Conservation (phyloP, 2,329 filamentous ascomycete species). For the Teratosphaeria zuluensis region DNA sequence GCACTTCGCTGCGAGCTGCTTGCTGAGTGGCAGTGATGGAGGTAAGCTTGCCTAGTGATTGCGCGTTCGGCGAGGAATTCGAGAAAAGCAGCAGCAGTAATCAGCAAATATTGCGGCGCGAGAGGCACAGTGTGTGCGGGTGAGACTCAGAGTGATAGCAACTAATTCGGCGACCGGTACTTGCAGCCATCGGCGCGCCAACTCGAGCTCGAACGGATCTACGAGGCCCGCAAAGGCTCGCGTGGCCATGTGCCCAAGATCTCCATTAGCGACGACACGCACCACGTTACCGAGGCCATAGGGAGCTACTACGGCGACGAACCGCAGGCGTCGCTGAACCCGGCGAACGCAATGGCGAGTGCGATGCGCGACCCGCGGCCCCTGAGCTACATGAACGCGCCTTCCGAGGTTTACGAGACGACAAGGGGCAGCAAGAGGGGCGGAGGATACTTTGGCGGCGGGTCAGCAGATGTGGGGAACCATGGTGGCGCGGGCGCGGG, state of each 20-base stretch:
- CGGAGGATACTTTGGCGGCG: conserved; percentile 17
- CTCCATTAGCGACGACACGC: conserved; percentile 75
- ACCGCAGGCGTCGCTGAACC: neutral
- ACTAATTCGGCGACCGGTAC: neutral
- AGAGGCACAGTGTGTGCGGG: neutral
- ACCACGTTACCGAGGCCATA: conserved; percentile 92
- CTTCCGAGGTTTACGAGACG: conserved; percentile 38
- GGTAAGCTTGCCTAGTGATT: neutral
- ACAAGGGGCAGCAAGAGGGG: conserved; percentile 15
- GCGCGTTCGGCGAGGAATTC: neutral
- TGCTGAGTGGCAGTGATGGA: neutral
- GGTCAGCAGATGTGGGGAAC: neutral
- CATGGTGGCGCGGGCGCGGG: conserved; percentile 5
- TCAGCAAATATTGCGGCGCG: neutral
- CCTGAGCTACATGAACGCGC: conserved; percentile 62
- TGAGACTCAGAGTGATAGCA: neutral
- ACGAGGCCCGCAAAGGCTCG: conserved; percentile 24
- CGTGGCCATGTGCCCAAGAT: conserved; percentile 49
- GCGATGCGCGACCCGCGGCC: conserved; percentile 55
- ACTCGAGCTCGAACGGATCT: conserved; percentile 34
- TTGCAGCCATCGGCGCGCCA: conserved; percentile 31
- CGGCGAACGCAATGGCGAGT: conserved; percentile 15
- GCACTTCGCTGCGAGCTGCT: neutral
- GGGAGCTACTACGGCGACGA: conserved; percentile 68
- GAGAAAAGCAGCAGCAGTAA: neutral